These are phyloP conservation scores for Hypericum perforatum DNA, from an alignment of 345 rosid genomes.

Conservation along the genomic window DNA sequence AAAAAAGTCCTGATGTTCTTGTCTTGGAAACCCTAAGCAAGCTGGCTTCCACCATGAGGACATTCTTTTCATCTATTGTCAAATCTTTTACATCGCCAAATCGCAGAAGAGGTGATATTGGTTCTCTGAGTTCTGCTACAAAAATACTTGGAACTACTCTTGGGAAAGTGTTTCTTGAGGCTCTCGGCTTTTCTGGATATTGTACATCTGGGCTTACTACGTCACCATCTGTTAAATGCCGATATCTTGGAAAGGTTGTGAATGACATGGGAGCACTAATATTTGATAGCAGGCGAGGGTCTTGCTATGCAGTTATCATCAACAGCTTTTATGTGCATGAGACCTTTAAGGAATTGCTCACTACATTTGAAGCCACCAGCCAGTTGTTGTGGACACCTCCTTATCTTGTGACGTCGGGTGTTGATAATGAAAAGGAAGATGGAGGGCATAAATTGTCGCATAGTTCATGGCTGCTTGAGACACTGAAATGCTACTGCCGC, in stretches of 20 bases:
- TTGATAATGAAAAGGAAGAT: constrained; percentile 56
- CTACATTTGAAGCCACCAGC: constrained; percentile 94
- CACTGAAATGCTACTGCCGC: constrained; percentile 72
- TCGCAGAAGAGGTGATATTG: constrained; percentile 85
- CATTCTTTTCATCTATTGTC: constrained; percentile 77
- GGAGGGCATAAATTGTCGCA: constrained; percentile 60
- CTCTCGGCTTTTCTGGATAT: constrained; percentile 71
- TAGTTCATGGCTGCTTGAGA: constrained; percentile 67
- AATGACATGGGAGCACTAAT: constrained; percentile 71
- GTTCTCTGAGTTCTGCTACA: constrained; percentile 61
- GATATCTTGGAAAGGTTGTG: constrained; percentile 86
- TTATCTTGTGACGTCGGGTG: constrained; percentile 33
- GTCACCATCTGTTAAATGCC: constrained; percentile 69
- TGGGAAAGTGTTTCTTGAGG: constrained; percentile 75
- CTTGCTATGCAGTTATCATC: constrained; percentile 77
- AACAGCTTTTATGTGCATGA: constrained; percentile 90
- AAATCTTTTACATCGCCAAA: constrained; percentile 83
- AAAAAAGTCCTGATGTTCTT: constrained; percentile 69
- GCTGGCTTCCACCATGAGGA: constrained; percentile 55
- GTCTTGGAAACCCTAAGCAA: constrained; percentile 59
- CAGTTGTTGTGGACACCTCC: constrained; percentile 81
- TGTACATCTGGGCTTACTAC: constrained; percentile 49
- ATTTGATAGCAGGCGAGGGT: constrained; percentile 73
- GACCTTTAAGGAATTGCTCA: constrained; percentile 78
- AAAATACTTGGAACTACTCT: constrained; percentile 77